Conservation (phyloP, 208 protist genomes). For the Vickermania spadyakhi region DNA sequence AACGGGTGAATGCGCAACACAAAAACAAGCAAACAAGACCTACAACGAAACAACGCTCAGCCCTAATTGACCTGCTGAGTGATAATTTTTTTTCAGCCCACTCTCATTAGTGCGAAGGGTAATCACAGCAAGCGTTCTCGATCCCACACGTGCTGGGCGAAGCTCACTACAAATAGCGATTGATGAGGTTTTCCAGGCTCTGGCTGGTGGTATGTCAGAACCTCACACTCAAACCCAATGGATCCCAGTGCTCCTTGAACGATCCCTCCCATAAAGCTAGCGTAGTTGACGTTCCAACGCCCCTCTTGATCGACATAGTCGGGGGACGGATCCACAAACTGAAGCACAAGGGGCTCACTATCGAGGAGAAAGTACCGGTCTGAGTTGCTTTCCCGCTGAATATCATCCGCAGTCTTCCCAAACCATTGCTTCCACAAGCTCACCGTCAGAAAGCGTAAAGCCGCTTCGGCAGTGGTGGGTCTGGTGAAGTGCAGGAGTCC, state of each 20-base stretch:
- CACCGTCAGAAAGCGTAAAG: constrained; percentile 55
- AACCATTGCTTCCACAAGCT: constrained; percentile 79
- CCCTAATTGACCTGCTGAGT: too few species aligned
- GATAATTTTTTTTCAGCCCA: too few species aligned
- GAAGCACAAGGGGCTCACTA: constrained; percentile 63
- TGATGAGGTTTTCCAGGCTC: constrained; percentile 57
- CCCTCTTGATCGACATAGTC: constrained; percentile 73
- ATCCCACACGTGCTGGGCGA: constrained; percentile 72
- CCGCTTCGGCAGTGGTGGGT: constrained; percentile 51
- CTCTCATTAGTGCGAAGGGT: too few species aligned
- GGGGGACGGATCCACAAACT: constrained; percentile 50
- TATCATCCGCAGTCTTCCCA: constrained; percentile 54
- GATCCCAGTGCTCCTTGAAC: constrained; percentile 63
- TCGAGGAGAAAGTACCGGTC: constrained; percentile 78
- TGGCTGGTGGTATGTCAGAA: constrained; percentile 78
- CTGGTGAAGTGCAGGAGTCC: constrained; percentile 32
- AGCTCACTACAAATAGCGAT: constrained; percentile 75
- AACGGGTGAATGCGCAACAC: background rate
- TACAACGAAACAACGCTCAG: too few species aligned
- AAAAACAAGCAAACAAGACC: background rate
- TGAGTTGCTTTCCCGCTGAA: constrained; percentile 73
- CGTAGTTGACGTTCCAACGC: constrained; percentile 77
- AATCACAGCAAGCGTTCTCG: constrained; percentile 38
- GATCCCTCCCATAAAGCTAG: constrained; percentile 76
- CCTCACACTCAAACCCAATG: constrained; percentile 69